Percentiles rank a stretch among this genome's conserved stretches.
Evolutionary conservation across 2,329 filamentous ascomycete species (phyloP).

Genomic region (Colletotrichum orchidophilum): DNA sequence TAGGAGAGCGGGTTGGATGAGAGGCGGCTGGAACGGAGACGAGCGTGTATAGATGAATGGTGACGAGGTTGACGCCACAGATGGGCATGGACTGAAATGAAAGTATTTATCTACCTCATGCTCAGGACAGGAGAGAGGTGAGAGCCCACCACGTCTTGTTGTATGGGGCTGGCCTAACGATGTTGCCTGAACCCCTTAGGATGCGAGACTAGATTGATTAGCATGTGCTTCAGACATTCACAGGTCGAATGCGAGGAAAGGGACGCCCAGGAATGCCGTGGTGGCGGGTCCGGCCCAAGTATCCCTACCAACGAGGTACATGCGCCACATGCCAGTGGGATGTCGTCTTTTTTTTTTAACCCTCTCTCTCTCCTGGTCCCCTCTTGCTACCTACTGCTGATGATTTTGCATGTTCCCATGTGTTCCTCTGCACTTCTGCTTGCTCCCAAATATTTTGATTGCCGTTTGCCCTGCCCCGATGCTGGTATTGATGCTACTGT

Average conservation of each 20-base stretch:
- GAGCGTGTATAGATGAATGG: slow-evolving; percentile 21
- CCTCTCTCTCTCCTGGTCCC: background rate
- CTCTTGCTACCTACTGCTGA: background rate
- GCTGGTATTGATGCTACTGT: too few relatives aligned
- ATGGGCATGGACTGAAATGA: slow-evolving; percentile 29
- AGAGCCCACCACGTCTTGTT: background rate
- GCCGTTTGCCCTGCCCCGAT: too few relatives aligned
- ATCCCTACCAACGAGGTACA: slow-evolving; percentile 26
- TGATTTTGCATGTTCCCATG: background rate
- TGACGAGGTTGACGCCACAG: slow-evolving; percentile 33
- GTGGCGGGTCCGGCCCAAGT: slow-evolving; percentile 26
- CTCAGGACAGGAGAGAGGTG: background rate
- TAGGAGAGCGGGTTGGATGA: slow-evolving; percentile 7
- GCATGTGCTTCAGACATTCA: slow-evolving; percentile 16
- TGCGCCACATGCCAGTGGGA: slow-evolving; percentile 21
- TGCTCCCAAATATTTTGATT: background rate
- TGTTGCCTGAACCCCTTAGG: slow-evolving; percentile 27
- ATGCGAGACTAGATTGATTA: slow-evolving; percentile 8
- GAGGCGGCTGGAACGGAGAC: slow-evolving; percentile 21
- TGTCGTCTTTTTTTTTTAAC: slow-evolving; percentile 3
- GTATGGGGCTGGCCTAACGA: slow-evolving; percentile 4
- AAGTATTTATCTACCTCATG: slow-evolving; percentile 30
- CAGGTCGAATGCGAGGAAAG: slow-evolving; percentile 19
- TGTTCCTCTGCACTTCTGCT: background rate
- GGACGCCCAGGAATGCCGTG: slow-evolving; percentile 29